These are phyloP conservation scores for Knoxia roxburghii DNA, from an alignment of 257 asterid genomes.

Conservation along the genomic window DNA sequence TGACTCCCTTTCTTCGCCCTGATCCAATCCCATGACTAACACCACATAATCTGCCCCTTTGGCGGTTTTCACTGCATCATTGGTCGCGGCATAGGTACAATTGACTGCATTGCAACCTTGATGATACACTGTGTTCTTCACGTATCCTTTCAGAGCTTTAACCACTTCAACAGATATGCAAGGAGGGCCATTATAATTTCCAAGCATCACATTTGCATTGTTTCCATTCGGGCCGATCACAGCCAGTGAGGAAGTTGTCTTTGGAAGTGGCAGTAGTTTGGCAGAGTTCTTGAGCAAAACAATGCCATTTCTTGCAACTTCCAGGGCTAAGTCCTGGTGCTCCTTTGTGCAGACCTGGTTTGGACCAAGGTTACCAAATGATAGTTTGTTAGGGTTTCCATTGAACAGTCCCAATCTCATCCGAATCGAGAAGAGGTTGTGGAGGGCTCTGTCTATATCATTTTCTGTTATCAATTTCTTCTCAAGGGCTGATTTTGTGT, in stretches of 20 bases:
- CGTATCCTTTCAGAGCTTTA: constrained; percentile 44
- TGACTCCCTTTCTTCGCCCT: constrained; percentile 51
- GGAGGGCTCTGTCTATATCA: constrained; percentile 66
- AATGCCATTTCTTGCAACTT: constrained; percentile 76
- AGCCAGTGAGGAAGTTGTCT: constrained; percentile 45
- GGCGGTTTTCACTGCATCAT: constrained; percentile 42
- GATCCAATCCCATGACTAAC: constrained; percentile 81
- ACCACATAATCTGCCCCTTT: constrained; percentile 55
- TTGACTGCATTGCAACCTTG: constrained; percentile 49
- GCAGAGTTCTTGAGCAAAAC: constrained; percentile 71
- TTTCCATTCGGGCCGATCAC: constrained; percentile 72
- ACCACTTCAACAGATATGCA: constrained; percentile 49
- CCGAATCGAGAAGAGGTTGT: constrained; percentile 63
- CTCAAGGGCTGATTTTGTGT: constrained; percentile 69
- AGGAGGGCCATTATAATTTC: constrained; percentile 70
- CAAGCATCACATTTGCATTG: constrained; percentile 45
- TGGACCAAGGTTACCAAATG: constrained; percentile 48
- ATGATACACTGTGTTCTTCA: constrained; percentile 21
- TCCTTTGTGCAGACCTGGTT: constrained; percentile 54
- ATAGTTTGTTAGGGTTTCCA: constrained; percentile 48
- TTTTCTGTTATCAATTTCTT: constrained; percentile 43
- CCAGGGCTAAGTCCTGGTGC: constrained; percentile 64
- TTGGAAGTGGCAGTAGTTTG: constrained; percentile 61
- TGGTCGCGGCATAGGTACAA: constrained; percentile 39
- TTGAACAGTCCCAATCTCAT: constrained; percentile 79